Evolutionary conservation across 2,329 filamentous ascomycete species (phyloP).

Genomic region (Phialophora tarda): DNA sequence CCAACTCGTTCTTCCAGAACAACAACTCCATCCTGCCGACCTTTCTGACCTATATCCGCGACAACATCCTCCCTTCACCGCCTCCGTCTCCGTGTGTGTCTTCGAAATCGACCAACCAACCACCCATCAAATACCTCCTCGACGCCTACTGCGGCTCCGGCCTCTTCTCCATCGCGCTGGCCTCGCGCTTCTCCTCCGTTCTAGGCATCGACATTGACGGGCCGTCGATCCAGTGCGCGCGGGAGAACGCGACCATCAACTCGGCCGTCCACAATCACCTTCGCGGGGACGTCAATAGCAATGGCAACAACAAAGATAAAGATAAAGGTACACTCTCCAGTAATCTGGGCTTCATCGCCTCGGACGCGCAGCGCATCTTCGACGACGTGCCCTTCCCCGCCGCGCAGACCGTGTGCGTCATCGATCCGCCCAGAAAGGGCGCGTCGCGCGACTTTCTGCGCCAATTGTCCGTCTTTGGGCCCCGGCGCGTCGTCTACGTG

Average conservation of each 20-base stretch:
- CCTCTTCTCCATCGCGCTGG: conserved; percentile 94
- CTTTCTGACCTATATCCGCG: conserved; percentile 86
- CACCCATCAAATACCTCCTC: conserved; percentile 78
- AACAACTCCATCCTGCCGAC: conserved; percentile 94
- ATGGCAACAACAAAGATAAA: background rate
- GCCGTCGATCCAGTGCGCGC: conserved; percentile 77
- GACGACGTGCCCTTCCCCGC: conserved; percentile 73
- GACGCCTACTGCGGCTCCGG: conserved; percentile 98
- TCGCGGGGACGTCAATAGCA: background rate
- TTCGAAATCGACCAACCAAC: conserved; percentile 18
- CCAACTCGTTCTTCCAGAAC: conserved; percentile 97
- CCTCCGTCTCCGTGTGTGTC: conserved; percentile 39
- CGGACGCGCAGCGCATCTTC: conserved; percentile 85
- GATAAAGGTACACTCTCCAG: conserved; percentile 55
- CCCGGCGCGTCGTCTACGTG: conserved; percentile 85
- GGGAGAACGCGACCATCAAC: conserved; percentile 79
- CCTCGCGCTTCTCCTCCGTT: conserved; percentile 76
- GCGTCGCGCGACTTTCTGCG: conserved; percentile 83
- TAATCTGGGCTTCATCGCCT: conserved; percentile 83
- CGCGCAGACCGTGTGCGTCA: conserved; percentile 86
- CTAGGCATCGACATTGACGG: conserved; percentile 89
- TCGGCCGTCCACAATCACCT: conserved; percentile 33
- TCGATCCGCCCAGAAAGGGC: conserved; percentile 95
- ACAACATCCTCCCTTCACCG: conserved; percentile 67
- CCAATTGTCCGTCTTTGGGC: conserved; percentile 79